A percentile compares a stretch with the other conserved stretches of the same genome.
Evolutionary conservation across 805 yeast genomes (phyloP).

Genomic region (Candida hungchunana): DNA sequence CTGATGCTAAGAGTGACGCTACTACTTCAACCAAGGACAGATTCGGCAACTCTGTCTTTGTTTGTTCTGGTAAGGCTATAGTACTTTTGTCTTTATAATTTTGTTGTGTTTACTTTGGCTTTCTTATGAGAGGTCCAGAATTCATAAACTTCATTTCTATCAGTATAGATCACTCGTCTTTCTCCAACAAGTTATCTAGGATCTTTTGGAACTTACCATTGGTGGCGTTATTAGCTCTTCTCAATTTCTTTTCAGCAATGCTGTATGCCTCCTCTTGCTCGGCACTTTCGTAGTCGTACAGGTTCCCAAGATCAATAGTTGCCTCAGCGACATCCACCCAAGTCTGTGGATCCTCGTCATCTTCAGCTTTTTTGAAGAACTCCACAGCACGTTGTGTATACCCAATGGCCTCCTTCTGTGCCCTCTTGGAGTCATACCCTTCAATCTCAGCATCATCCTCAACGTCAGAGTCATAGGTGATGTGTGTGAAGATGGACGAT

Average conservation of each 20-base stretch:
- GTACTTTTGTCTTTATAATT: no score
- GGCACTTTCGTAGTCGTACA: constrained; percentile 56
- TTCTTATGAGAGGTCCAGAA: no score
- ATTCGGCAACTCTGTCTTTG: constrained; percentile 13
- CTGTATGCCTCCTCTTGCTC: constrained; percentile 66
- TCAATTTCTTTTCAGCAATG: constrained; percentile 64
- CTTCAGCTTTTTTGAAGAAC: constrained; percentile 55
- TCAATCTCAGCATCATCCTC: constrained; percentile 29
- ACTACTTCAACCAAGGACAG: constrained; percentile 9
- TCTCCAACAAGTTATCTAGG: constrained; percentile 45
- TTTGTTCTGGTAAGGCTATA: constrained; percentile 5
- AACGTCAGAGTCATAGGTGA: constrained; percentile 54
- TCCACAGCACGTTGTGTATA: constrained; percentile 50
- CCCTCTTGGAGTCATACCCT: constrained; percentile 31
- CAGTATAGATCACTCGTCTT: constrained; percentile 4
- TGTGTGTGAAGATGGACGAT: constrained; percentile 46
- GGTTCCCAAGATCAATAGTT: constrained; percentile 70
- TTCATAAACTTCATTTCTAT: no score
- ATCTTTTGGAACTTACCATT: constrained; percentile 70
- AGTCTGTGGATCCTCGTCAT: constrained; percentile 69
- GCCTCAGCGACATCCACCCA: constrained; percentile 90
- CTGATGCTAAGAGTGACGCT: constrained; percentile 2
- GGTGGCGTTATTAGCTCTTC: constrained; percentile 73
- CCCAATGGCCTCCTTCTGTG: constrained; percentile 46
- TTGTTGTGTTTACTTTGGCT: no score